Percentiles rank a stretch among this genome's conserved stretches.
phyloP scores from a whole-genome alignment of 2,329 filamentous ascomycete species.

The Fusarium luffae region DNA sequence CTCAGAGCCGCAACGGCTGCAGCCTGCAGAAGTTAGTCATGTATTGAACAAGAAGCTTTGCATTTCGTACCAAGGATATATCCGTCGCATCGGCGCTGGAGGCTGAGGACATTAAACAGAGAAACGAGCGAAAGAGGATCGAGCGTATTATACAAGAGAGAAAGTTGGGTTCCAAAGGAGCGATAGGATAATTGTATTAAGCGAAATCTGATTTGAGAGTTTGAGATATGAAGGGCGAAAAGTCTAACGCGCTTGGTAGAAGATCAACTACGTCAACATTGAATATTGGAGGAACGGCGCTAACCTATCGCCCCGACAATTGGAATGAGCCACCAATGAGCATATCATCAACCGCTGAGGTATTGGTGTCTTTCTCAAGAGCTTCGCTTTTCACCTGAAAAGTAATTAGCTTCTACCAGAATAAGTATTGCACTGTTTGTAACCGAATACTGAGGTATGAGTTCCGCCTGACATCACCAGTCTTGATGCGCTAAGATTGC shows the following conservation, averaged over 20 bases:
- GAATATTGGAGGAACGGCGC: not conserved
- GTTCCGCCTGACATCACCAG: not conserved
- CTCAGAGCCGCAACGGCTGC: constrained; percentile 23
- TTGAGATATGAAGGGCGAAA: not conserved
- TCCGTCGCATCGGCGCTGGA: constrained; percentile 22
- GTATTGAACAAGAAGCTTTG: fast-evolving
- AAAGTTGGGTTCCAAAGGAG: not conserved
- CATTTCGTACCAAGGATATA: constrained; percentile 12
- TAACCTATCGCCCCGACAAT: not conserved
- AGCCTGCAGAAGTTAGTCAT: not conserved
- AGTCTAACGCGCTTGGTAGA: not conserved
- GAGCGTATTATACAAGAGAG: not conserved
- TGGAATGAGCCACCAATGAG: not conserved
- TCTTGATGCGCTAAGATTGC: not conserved
- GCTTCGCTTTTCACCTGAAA: not conserved
- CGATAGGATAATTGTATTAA: no score
- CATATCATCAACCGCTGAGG: not conserved
- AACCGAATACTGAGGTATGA: not conserved
- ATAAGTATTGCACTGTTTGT: fast-evolving
- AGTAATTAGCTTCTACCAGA: fast-evolving
- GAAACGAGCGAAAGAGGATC: fast-evolving
- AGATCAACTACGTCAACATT: constrained; percentile 26
- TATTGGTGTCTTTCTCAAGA: fast-evolving
- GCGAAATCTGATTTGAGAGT: not conserved
- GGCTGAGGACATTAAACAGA: constrained; percentile 9